phyloP scores from a whole-genome alignment of 768 basidiomycete species.

The Cystofilobasidium macerans region DNA sequence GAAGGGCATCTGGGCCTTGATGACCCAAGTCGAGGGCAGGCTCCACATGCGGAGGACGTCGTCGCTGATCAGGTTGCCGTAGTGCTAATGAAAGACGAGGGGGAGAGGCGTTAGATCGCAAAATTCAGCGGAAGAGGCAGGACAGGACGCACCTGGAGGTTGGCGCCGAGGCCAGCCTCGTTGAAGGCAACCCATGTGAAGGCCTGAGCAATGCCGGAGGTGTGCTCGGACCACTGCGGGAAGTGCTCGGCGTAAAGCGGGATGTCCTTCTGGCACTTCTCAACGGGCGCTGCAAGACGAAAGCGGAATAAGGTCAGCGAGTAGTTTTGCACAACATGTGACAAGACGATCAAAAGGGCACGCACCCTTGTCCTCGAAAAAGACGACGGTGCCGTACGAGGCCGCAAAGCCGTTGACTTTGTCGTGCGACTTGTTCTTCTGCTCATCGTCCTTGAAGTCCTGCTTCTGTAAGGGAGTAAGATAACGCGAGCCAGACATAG shows the following conservation, averaged over 20 bases:
- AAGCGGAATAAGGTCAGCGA: neutral
- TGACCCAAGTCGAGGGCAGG: constrained; percentile 26
- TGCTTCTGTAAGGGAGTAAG: neutral
- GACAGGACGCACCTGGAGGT: too few relatives aligned
- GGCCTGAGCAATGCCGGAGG: constrained; percentile 37
- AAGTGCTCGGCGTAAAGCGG: constrained; percentile 29
- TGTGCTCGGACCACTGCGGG: constrained; percentile 33
- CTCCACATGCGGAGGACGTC: constrained; percentile 26
- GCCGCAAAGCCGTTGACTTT: constrained; percentile 32
- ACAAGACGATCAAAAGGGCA: neutral
- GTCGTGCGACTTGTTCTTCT: constrained; percentile 20
- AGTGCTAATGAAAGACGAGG: too few relatives aligned
- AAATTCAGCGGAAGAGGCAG: too few relatives aligned
- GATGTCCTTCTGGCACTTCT: constrained; percentile 24
- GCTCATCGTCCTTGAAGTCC: constrained; percentile 11
- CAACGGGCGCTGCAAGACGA: neutral
- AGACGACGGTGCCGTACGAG: constrained; percentile 39
- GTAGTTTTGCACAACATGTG: neutral
- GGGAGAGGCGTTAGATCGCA: too few relatives aligned
- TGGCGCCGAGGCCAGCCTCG: constrained; percentile 37
- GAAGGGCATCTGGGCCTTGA: constrained; percentile 34
- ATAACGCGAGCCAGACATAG: neutral
- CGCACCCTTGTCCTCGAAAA: constrained; percentile 37
- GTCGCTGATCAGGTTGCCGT: constrained; percentile 29
- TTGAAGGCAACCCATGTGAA: constrained; percentile 38